Conservation (phyloP, 1,284 basidiomycete species). For the Ceratobasidium sp. region DNA sequence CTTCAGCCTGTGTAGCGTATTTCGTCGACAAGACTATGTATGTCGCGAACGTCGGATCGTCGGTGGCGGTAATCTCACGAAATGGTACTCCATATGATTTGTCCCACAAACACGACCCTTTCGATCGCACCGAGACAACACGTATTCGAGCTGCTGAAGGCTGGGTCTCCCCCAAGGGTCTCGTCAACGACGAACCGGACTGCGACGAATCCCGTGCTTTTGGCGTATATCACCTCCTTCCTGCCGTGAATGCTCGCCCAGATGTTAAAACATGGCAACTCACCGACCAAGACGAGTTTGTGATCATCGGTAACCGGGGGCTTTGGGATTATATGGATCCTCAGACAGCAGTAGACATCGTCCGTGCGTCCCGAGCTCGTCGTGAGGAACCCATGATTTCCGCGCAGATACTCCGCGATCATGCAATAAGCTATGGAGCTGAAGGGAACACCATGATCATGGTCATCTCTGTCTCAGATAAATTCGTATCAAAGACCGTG, state of each 20-base stretch:
- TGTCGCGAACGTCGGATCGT: constrained; percentile 89
- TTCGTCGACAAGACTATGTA: constrained; percentile 81
- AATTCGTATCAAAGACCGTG: constrained; percentile 64
- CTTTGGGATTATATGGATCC: constrained; percentile 95
- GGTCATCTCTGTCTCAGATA: constrained; percentile 85
- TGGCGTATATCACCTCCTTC: constrained; percentile 90
- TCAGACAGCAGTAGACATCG: constrained; percentile 97
- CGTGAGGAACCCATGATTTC: constrained; percentile 92
- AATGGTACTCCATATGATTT: constrained; percentile 79
- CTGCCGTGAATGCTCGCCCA: constrained; percentile 89
- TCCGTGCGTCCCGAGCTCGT: constrained; percentile 67
- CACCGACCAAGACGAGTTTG: constrained; percentile 89
- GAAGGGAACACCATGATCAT: constrained; percentile 97
- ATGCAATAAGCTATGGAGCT: constrained; percentile 96
- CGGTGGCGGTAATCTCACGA: constrained; percentile 85
- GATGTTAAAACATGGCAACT: constrained; percentile 75
- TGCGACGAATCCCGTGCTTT: constrained; percentile 80
- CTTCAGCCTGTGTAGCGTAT: constrained; percentile 87
- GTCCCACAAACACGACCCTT: constrained; percentile 87
- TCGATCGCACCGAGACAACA: constrained; percentile 81
- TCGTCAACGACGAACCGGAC: constrained; percentile 91
- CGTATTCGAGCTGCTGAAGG: constrained; percentile 92
- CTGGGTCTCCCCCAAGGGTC: constrained; percentile 93
- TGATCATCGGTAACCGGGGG: constrained; percentile 92
- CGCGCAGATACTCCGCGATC: constrained; percentile 94